These are phyloP conservation scores for Solanum hybrid DNA, from an alignment of 305 asterid species.

Conservation along the genomic window DNA sequence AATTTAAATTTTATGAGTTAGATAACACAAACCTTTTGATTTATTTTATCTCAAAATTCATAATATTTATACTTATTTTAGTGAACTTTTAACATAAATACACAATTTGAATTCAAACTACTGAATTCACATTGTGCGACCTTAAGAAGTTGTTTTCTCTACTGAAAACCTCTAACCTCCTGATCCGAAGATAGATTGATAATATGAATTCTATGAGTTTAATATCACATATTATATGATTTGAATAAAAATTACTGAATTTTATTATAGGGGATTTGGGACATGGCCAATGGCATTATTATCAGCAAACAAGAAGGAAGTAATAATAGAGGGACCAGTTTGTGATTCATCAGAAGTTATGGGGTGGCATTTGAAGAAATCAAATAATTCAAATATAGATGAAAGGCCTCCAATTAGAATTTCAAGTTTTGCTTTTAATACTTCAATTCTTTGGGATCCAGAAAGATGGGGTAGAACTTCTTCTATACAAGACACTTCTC, in stretches of 20 bases:
- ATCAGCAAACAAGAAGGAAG: constrained; percentile 45
- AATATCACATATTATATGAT: neutral
- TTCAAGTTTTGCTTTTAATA: constrained; percentile 82
- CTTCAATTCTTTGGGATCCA: constrained; percentile 93
- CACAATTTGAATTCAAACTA: neutral
- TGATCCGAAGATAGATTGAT: accelerated
- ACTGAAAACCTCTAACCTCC: neutral
- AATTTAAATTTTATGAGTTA: neutral
- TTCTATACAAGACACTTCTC: constrained; percentile 59
- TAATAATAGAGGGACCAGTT: constrained; percentile 62
- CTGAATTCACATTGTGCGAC: neutral
- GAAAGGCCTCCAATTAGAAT: constrained; percentile 44
- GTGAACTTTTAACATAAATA: neutral
- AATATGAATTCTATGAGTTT: neutral
- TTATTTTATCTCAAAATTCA: neutral
- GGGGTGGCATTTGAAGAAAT: constrained; percentile 83
- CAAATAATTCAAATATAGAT: constrained; percentile 34
- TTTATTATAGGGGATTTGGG: constrained; percentile 59
- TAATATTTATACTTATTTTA: neutral
- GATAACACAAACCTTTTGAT: neutral
- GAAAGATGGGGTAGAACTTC: constrained; percentile 93
- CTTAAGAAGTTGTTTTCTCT: neutral
- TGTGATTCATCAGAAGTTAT: constrained; percentile 60
- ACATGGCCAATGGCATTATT: constrained; percentile 75
- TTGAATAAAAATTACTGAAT: neutral